These are phyloP conservation scores for Flagelloscypha sp. DNA, from an alignment of 768 basidiomycete species.

Conservation along the genomic window DNA sequence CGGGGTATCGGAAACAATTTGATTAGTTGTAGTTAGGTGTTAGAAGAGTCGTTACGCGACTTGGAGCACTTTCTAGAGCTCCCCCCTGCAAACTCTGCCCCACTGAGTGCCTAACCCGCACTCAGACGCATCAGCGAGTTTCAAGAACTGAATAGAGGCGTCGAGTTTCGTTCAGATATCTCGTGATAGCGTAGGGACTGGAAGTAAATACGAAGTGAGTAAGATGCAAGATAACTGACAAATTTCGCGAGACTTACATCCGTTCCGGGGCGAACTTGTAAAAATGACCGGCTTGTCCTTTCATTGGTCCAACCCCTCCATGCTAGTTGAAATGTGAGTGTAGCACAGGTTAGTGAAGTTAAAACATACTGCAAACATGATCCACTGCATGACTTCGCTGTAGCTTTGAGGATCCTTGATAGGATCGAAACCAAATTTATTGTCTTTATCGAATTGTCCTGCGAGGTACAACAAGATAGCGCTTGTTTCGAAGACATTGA, in stretches of 20 bases:
- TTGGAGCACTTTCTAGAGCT: too few species aligned
- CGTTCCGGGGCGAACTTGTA: background rate
- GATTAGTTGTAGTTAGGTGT: too few species aligned
- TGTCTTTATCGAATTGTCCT: slow-evolving; percentile 74
- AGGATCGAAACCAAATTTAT: slow-evolving; percentile 58
- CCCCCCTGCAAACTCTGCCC: too few species aligned
- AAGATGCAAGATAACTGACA: slow-evolving; percentile 27
- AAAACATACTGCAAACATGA: slow-evolving; percentile 64
- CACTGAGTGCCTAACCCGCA: too few species aligned
- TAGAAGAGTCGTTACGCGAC: too few species aligned
- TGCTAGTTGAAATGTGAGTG: slow-evolving; percentile 35
- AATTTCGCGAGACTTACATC: background rate
- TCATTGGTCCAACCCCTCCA: slow-evolving; percentile 83
- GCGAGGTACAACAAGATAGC: slow-evolving; percentile 80
- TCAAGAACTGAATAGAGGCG: slow-evolving; percentile 81
- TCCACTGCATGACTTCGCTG: slow-evolving; percentile 76
- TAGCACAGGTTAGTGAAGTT: background rate
- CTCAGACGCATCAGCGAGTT: too few species aligned
- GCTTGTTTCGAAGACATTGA: slow-evolving; percentile 66
- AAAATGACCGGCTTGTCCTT: slow-evolving; percentile 47
- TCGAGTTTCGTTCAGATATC: slow-evolving; percentile 75
- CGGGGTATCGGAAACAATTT: too few species aligned
- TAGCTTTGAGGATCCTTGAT: slow-evolving; percentile 46
- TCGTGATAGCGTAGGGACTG: slow-evolving; percentile 27
- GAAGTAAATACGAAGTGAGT: slow-evolving; percentile 1